These are phyloP conservation scores for Fistulinella staudtii DNA, from an alignment of 1,284 basidiomycete genomes.

Conservation along the genomic window DNA sequence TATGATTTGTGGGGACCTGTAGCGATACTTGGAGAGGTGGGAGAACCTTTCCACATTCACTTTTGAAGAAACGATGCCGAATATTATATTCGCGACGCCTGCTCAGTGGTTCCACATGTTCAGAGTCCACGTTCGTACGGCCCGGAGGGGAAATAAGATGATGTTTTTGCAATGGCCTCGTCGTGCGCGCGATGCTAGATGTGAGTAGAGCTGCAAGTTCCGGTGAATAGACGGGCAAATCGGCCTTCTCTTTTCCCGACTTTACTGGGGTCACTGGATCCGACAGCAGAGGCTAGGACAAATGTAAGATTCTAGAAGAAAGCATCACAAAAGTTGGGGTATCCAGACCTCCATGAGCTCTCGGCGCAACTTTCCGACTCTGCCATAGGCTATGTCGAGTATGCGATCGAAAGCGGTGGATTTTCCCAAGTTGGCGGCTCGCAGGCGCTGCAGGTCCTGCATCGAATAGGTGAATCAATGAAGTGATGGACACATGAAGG, in stretches of 20 bases:
- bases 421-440: constrained; percentile 54
- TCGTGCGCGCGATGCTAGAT: constrained; percentile 45
- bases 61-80: constrained; percentile 60
- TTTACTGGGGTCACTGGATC: constrained; percentile 56
- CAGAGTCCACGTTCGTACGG: constrained; percentile 53
- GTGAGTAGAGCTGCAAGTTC: constrained; percentile 60
- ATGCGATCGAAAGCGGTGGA: constrained; percentile 53
- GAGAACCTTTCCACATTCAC: constrained; percentile 50
- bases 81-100: constrained; percentile 70
- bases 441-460: constrained; percentile 56
- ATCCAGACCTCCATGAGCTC: constrained; percentile 56
- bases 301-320: no score
- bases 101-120: constrained; percentile 65
- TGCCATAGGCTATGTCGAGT: constrained; percentile 76
- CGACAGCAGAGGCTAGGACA: constrained; percentile 58
- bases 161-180: constrained; percentile 38
- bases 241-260: constrained; percentile 46
- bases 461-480: not conserved
- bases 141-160: constrained; percentile 49
- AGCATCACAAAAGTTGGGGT: no score
- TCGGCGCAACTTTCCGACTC: constrained; percentile 64
- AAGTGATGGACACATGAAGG: not conserved
- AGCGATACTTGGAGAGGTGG: constrained; percentile 54
- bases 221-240: constrained; percentile 60
- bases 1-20: constrained; percentile 3